Evolutionary conservation across 2,329 filamentous ascomycete species (phyloP), one percentile per base, ranked within the genome.

Genomic region (Zasmidium citrigriseum): DNA sequence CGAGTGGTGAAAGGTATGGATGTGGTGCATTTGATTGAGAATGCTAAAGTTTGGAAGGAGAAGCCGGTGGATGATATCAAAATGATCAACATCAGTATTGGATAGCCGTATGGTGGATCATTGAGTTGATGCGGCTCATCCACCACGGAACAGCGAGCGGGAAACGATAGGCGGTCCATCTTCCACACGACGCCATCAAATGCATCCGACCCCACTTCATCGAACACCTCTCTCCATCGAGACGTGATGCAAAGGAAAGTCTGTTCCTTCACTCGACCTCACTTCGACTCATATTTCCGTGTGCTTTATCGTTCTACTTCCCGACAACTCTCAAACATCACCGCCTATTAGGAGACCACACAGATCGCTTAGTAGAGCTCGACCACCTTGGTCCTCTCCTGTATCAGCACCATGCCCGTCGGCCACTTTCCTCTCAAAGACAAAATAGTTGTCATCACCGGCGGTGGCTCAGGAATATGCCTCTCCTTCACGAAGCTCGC

Each of bases 41-140:
- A 96, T 73, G 83, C 85, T 16, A 89, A 89, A 72, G 92, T 92
- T 3, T 87, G 89, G 75, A 89, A 89, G 80, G 96, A 99, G 78
- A 96, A 93, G 79, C 95, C 95, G 0, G 90, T 96, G 74, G 92
- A 96, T 70, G 95, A 99, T 73, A 93, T 99, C 70, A 98, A 96
- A 78, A 96, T 99, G 66, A 85, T 99, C 58, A 97, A 90, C 72
- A 96, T 99, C 67, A 70, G 61, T 54, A 58, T 71, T 46, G 54
- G 54, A 18, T 59, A 52, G 29, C n/a, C 20, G 45, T n/a, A n/a
- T 41, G 34, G 34, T 41, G 34, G 34, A 16, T 41, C 5, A 16
- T 41, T 41, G 34, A n/a, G 16, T 41, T n/a, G 34, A 16, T 16
- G 34, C 18, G 34, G 34, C 18, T 11, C 18, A 11, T 41, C 12